Percentiles rank a stretch among this genome's conserved stretches.
These are phyloP conservation scores for Chaetomium sp. DNA, from an alignment of 2,329 filamentous ascomycete species.

Conservation along the genomic window DNA sequence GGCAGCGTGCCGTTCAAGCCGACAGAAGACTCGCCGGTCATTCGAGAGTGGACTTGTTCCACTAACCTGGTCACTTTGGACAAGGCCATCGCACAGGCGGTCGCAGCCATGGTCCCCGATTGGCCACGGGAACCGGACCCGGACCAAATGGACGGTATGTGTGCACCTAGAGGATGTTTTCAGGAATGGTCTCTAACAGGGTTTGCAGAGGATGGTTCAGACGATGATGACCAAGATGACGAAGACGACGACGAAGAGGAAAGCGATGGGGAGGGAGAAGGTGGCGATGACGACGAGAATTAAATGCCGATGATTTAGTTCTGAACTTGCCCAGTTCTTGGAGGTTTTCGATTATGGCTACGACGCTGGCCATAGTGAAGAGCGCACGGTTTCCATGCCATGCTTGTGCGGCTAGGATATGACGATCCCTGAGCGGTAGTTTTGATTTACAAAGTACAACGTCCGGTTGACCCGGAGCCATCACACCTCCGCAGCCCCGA, in stretches of 20 bases:
- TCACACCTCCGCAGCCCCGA: not conserved
- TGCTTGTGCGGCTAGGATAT: not conserved
- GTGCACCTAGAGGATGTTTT: not conserved
- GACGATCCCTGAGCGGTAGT: not conserved
- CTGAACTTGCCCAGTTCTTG: not conserved
- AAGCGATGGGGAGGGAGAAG: constrained; percentile 26
- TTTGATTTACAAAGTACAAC: not conserved
- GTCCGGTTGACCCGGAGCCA: not conserved
- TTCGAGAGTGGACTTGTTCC: constrained; percentile 14
- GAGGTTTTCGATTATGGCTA: not conserved
- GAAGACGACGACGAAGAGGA: constrained; percentile 28
- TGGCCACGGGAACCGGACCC: not conserved
- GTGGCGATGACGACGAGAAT: constrained; percentile 28
- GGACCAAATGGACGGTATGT: constrained; percentile 2
- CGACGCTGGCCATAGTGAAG: not conserved
- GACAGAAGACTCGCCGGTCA: not conserved
- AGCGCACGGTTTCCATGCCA: not conserved
- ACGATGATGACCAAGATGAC: constrained; percentile 27
- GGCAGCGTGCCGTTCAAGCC: constrained; percentile 12
- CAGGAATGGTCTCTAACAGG: not conserved
- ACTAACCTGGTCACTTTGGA: constrained; percentile 12
- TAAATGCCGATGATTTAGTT: not conserved
- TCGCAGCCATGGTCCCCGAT: not conserved
- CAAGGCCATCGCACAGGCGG: constrained; percentile 13
- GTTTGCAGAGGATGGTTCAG: constrained; percentile 14